Conservation (phyloP, 257 asterid species). For the Solanum medicagineum region DNA sequence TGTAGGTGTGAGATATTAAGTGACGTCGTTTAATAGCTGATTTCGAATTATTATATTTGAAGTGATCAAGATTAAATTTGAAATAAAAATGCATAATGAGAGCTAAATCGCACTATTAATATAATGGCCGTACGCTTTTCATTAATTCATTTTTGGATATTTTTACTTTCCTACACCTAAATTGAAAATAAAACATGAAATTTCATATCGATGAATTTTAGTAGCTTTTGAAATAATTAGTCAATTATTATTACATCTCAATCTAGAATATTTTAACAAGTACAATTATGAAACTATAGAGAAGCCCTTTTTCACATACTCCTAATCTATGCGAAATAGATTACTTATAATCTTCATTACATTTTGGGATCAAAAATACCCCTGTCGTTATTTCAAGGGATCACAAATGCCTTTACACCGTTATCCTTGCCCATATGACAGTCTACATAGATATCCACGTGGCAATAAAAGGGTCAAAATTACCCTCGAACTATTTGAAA, state of each 20-base stretch:
- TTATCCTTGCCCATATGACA: too few relatives aligned
- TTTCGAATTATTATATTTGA: too few relatives aligned
- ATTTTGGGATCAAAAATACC: too few relatives aligned
- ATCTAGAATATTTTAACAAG: not conserved
- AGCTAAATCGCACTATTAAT: not conserved
- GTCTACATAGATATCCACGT: too few relatives aligned
- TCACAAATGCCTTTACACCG: too few relatives aligned
- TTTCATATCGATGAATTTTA: not conserved
- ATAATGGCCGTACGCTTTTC: not conserved
- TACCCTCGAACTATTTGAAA: too few relatives aligned
- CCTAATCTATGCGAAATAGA: too few relatives aligned
- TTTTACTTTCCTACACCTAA: not conserved
- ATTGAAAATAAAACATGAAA: not conserved
- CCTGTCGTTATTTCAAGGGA: too few relatives aligned
- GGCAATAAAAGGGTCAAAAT: too few relatives aligned
- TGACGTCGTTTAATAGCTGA: too few relatives aligned
- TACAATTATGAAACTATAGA: not conserved
- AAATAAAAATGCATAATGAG: not conserved
- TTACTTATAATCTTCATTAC: too few relatives aligned
- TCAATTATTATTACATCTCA: not conserved
- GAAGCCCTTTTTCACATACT: not conserved
- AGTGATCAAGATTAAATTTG: not conserved
- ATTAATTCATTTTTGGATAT: not conserved
- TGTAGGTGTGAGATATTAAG: too few relatives aligned
- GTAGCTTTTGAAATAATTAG: not conserved